Evolutionary conservation across 2,329 filamentous ascomycete species (phyloP).

Genomic region (Clarireedia homoeocarpa): DNA sequence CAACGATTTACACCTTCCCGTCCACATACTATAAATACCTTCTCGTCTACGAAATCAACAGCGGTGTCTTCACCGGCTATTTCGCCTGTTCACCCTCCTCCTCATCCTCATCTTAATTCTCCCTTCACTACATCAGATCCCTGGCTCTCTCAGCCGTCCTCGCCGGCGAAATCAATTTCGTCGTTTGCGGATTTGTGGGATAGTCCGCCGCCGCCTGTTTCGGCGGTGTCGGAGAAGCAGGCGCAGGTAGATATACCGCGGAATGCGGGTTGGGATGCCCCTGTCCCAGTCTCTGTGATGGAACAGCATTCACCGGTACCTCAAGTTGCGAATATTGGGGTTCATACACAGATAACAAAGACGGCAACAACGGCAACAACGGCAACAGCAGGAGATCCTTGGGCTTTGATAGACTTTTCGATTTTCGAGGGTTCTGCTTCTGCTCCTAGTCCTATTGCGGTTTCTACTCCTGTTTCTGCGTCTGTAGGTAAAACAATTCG

Average conservation of each 20-base stretch:
- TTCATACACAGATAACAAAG: background rate
- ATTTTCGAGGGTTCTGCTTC: conserved; percentile 26
- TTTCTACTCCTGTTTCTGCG: background rate
- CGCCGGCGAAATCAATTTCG: background rate
- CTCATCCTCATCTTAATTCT: background rate
- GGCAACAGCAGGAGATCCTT: conserved; percentile 22
- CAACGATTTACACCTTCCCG: too few species aligned
- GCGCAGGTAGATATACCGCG: too few species aligned
- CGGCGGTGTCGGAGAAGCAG: too few species aligned
- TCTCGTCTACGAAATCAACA: too few species aligned
- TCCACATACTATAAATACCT: too few species aligned
- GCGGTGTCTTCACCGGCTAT: background rate
- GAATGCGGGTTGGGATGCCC: too few species aligned
- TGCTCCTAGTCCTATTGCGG: background rate
- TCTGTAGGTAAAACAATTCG: background rate
- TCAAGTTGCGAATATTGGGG: background rate
- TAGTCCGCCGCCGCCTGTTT: too few species aligned
- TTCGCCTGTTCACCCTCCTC: background rate
- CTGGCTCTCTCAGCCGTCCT: background rate
- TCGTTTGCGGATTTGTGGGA: background rate
- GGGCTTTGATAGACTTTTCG: conserved; percentile 31
- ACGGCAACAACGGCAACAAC: background rate
- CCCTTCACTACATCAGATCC: background rate
- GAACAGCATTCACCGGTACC: background rate
- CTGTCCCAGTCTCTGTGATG: too few species aligned